Conservation (phyloP, 2,329 filamentous ascomycete genomes). For the Paraphaeosphaeria sporulosa region DNA sequence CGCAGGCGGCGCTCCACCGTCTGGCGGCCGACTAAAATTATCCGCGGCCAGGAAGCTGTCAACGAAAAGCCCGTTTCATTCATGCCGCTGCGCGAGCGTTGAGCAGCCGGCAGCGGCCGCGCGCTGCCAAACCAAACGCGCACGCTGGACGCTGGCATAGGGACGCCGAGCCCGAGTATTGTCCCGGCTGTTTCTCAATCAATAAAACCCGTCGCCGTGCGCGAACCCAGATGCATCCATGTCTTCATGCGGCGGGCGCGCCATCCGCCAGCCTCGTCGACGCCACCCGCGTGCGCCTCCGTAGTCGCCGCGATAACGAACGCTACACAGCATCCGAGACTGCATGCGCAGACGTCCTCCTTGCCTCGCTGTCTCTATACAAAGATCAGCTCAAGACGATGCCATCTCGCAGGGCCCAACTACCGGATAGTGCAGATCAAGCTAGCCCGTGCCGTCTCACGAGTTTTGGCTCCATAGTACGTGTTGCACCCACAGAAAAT, state of each 20-base stretch:
- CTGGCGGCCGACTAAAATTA: constrained; percentile 11
- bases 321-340: background rate
- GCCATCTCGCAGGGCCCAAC: background rate
- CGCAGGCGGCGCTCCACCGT: constrained; percentile 3
- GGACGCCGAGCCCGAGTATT: too few relatives aligned
- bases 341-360: background rate
- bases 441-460: constrained; percentile 4
- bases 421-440: background rate
- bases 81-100: constrained; percentile 6
- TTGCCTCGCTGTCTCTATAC: background rate
- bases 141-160: background rate
- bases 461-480: constrained; percentile 22
- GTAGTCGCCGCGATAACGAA: background rate
- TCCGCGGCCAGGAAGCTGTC: constrained; percentile 8
- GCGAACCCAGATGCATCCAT: background rate
- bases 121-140: background rate
- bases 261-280: constrained; percentile 7
- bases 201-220: background rate
- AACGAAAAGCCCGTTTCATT: constrained; percentile 12
- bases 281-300: background rate
- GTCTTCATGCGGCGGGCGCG: background rate
- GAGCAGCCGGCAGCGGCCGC: background rate
- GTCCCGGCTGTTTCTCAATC: background rate
- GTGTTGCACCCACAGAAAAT: constrained; percentile 46
- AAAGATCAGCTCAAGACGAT: background rate